Conservation (phyloP, 2,329 filamentous ascomycete genomes). For the Colletotrichum sp. region DNA sequence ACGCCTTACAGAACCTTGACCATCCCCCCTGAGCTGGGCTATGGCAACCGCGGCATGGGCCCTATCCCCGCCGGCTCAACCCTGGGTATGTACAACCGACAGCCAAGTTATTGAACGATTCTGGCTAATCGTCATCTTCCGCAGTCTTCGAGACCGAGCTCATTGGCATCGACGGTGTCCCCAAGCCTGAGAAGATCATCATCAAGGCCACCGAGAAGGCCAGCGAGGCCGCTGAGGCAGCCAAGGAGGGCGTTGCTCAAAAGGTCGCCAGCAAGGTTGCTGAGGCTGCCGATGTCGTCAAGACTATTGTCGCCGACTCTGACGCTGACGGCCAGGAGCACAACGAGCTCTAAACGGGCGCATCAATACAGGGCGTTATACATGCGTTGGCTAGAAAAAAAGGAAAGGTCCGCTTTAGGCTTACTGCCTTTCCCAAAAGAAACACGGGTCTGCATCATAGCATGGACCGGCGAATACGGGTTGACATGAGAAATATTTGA, state of each 20-base stretch:
- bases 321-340: constrained; percentile 60
- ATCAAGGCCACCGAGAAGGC: constrained; percentile 46
- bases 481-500: constrained; percentile 3
- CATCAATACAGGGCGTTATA: background rate
- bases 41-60: constrained; percentile 77
- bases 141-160: constrained; percentile 91
- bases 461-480: background rate
- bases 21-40: constrained; percentile 86
- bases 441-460: background rate
- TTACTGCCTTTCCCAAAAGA: background rate
- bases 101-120: background rate
- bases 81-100: constrained; percentile 59
- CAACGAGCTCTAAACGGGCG: constrained; percentile 57
- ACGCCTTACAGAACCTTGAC: constrained; percentile 68
- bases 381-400: background rate
- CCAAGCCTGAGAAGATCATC: constrained; percentile 51
- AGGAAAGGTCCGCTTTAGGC: background rate
- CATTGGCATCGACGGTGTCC: constrained; percentile 79
- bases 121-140: background rate
- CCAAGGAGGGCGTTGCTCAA: constrained; percentile 44
- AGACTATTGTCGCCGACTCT: constrained; percentile 57
- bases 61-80: constrained; percentile 85
- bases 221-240: constrained; percentile 33
- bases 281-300: constrained; percentile 57
- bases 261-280: constrained; percentile 50